phyloP scores from a whole-genome alignment of 768 basidiomycete genomes.

The Pleurotus platypus region DNA sequence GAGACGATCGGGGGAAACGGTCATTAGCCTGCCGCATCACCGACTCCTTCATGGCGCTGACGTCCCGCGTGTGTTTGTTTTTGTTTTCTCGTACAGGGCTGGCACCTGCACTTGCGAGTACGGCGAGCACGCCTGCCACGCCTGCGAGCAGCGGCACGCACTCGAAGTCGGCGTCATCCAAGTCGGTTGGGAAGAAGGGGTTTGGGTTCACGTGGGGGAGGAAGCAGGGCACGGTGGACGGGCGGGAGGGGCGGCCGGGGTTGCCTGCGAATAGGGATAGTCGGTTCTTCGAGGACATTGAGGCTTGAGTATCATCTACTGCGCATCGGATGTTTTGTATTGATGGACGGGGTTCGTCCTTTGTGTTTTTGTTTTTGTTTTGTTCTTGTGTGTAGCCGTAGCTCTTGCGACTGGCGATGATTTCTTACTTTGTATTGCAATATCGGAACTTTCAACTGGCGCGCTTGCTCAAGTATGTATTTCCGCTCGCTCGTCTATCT shows the following conservation, averaged over 20 bases:
- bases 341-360: background rate
- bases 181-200: background rate
- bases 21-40: background rate
- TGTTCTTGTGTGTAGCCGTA: background rate
- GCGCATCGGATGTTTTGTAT: background rate
- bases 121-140: background rate
- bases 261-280: background rate
- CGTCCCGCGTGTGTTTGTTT: background rate
- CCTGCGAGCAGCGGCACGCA: background rate
- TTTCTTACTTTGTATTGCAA: too few relatives aligned
- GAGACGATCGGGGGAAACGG: conserved; percentile 19
- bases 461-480: too few relatives aligned
- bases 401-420: background rate
- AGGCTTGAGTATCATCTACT: background rate
- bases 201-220: background rate
- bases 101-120: background rate
- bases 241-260: background rate
- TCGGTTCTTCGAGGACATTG: conserved; percentile 3
- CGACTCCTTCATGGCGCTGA: background rate
- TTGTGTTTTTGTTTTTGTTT: background rate
- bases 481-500: too few relatives aligned
- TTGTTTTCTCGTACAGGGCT: background rate
- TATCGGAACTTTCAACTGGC: too few relatives aligned
- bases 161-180: background rate
- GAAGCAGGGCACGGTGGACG: background rate